These are phyloP conservation scores for Hibiscus tridactylites DNA, from an alignment of 345 rosid genomes.

Conservation along the genomic window DNA sequence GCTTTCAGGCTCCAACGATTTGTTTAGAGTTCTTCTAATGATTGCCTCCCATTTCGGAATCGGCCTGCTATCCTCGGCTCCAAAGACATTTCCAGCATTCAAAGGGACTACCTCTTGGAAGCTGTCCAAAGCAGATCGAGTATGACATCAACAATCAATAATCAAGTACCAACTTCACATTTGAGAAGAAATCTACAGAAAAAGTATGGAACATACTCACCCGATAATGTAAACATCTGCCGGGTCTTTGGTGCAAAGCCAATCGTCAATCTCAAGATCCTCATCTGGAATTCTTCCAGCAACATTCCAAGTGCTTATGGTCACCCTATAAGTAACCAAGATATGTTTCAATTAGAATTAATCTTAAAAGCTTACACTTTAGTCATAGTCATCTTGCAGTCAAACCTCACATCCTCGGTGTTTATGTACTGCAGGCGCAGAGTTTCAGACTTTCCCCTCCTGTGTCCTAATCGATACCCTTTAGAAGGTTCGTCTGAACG, in stretches of 20 bases:
- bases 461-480: slow-evolving; percentile 49
- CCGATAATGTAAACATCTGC: slow-evolving; percentile 88
- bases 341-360: neutral
- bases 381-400: slow-evolving; percentile 2
- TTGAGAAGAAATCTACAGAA: neutral
- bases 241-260: slow-evolving; percentile 75
- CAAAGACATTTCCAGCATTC: slow-evolving; percentile 90
- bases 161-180: neutral
- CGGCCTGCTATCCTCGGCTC: slow-evolving; percentile 86
- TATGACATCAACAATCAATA: neutral
- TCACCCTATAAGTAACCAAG: slow-evolving; percentile 45
- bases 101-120: slow-evolving; percentile 96
- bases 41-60: slow-evolving; percentile 89
- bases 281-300: slow-evolving; percentile 77
- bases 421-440: slow-evolving; percentile 82
- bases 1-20: slow-evolving; percentile 40
- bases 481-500: slow-evolving; percentile 38
- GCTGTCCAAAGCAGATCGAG: slow-evolving; percentile 26
- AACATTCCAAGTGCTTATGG: slow-evolving; percentile 92
- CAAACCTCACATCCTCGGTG: slow-evolving; percentile 81
- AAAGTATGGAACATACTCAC: slow-evolving; percentile 23
- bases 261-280: slow-evolving; percentile 71
- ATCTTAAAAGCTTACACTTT: neutral
- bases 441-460: slow-evolving; percentile 94
- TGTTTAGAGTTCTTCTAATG: slow-evolving; percentile 81